Base-by-base conservation (phyloP, 148 eudicot genomes). In the Tetragonia tetragonoides region DNA sequence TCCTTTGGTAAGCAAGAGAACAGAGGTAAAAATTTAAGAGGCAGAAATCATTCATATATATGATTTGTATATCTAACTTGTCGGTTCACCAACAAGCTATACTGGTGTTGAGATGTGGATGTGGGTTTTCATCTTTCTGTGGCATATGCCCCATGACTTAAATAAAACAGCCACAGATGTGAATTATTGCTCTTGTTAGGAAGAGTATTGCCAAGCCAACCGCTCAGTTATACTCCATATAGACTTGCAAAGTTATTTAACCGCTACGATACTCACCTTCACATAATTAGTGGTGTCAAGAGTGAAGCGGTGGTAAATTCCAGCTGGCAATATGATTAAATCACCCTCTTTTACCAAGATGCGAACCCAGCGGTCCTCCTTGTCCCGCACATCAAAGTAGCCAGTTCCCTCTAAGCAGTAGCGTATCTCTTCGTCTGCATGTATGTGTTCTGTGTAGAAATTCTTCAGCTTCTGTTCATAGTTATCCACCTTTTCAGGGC, bases 281-380 rank as follows among this genome's bases (percentile, higher is more conserved):
- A 90, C 79, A 79, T 94, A 94, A 89, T 94, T 90, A 66, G 75
- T 76, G 56, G 92, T 90, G 75, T 94, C 97, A 12, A 94, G 93
- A 46, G 93, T 94, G 83, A 94, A 94, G 0, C 98, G 95, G 79
- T 94, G 98, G 87, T 94, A 94, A 71, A 94, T 94, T 80, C 98
- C 98, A 7, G 97, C 97, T 0, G 98, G 98, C 66, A 94, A 82
- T 72, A 94, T 86, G 41, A 94, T 94, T 77, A 94, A 73, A 76
- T 92, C 98, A 24, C 95, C 97, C 15, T 87, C 84, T 82, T 87
- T 94, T 59, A 94, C 78, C 97, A 83, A 86, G 66, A 92, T 81
- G 34, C 98, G 91, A 77, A 94, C 84, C 98, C 98, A 94, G 21
- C 88, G 95, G 78, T 94, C 98, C 53, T 84, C 87, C 84, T 90